A percentile compares a stretch with the other conserved stretches of the same genome.
phyloP scores from a whole-genome alignment of 202 grass and related monocot species.

The Hordeum pubiflorum region DNA sequence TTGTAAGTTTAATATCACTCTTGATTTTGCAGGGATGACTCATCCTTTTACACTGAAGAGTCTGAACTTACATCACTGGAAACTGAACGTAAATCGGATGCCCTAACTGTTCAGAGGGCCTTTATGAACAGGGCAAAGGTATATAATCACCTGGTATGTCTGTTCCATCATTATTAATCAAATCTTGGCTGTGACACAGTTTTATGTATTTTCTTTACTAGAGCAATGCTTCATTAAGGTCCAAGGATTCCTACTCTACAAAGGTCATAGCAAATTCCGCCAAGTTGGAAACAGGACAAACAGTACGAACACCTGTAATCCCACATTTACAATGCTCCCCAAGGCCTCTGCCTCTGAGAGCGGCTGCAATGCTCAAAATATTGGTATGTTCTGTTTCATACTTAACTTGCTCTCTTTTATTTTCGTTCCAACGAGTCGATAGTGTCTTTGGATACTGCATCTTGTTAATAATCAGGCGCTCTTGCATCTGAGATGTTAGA shows the following conservation, averaged over 20 bases:
- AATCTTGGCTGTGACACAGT: neutral
- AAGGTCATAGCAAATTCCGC: slow-evolving; percentile 64
- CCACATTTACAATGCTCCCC: slow-evolving; percentile 54
- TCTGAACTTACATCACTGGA: slow-evolving; percentile 50
- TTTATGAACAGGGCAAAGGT: slow-evolving; percentile 78
- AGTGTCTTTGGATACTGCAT: neutral
- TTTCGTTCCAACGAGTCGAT: neutral
- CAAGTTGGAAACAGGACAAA: slow-evolving; percentile 37
- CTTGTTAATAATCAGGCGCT: neutral
- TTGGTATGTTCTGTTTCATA: slow-evolving; percentile 53
- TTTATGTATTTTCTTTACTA: slow-evolving; percentile 38
- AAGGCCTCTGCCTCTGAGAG: slow-evolving; percentile 60
- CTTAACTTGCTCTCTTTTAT: slow-evolving; percentile 15
- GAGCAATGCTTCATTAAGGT: slow-evolving; percentile 56
- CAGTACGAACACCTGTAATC: slow-evolving; percentile 29
- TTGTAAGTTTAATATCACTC: neutral
- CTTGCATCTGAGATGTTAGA: neutral
- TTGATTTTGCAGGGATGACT: slow-evolving; percentile 48
- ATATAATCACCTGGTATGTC: slow-evolving; percentile 12
- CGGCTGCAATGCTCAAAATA: slow-evolving; percentile 87
- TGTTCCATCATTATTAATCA: slow-evolving; percentile 6
- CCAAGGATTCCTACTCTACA: slow-evolving; percentile 60
- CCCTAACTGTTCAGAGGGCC: slow-evolving; percentile 85
- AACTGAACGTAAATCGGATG: slow-evolving; percentile 72
- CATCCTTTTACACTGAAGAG: slow-evolving; percentile 51